Evolutionary conservation across 495 filamentous ascomycete genomes (phyloP).

Genomic region (Hypoxylon cercidicola): DNA sequence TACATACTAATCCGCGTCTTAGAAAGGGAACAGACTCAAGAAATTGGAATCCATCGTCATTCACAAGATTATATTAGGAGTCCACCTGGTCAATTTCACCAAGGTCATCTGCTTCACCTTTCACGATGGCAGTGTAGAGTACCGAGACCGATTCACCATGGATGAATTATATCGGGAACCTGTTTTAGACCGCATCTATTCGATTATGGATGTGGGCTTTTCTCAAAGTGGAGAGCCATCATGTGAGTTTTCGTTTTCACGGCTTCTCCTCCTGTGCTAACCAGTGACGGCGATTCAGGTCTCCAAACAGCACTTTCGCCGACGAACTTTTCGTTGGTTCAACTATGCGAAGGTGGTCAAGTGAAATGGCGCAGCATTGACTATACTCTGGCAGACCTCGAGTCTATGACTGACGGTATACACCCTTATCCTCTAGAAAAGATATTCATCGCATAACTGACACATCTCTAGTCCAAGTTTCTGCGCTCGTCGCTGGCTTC

Average conservation of each 20-base stretch:
- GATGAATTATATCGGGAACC: constrained; percentile 67
- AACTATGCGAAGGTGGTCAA: constrained; percentile 71
- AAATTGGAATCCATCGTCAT: constrained; percentile 71
- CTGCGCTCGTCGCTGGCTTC: constrained; percentile 66
- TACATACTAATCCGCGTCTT: constrained; percentile 23
- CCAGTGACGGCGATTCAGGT: constrained; percentile 54
- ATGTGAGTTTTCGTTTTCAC: constrained; percentile 32
- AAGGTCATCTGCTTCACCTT: constrained; percentile 74
- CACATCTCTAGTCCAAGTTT: constrained; percentile 55
- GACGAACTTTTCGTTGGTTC: constrained; percentile 72
- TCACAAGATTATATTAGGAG: constrained; percentile 73
- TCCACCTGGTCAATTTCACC: constrained; percentile 72
- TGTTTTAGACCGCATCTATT: constrained; percentile 67
- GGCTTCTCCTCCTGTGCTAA: constrained; percentile 17
- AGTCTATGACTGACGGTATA: constrained; percentile 57
- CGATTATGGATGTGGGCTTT: constrained; percentile 41
- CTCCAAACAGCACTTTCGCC: constrained; percentile 78
- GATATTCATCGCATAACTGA: constrained; percentile 7
- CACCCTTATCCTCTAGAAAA: neutral
- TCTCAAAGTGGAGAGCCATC: constrained; percentile 34
- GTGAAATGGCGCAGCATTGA: constrained; percentile 72
- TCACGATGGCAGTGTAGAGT: constrained; percentile 80
- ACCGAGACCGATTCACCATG: constrained; percentile 79
- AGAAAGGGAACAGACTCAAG: constrained; percentile 70
- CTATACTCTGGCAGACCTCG: constrained; percentile 56